Conservation (phyloP, 2,329 filamentous ascomycete species). For the Talaromyces sp. region DNA sequence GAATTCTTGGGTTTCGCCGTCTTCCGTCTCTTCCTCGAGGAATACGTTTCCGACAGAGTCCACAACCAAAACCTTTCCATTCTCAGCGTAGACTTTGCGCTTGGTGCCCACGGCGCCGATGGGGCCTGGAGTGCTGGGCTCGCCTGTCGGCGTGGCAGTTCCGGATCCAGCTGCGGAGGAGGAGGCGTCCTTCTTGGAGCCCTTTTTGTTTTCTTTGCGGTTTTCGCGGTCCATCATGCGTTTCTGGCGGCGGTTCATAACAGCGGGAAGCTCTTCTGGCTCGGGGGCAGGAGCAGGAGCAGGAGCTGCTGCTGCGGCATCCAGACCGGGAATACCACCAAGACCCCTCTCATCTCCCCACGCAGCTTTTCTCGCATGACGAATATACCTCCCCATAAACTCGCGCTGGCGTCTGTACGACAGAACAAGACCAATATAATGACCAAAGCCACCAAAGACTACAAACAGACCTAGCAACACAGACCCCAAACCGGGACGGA, state of each 20-base stretch:
- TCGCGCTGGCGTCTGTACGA: slow-evolving; percentile 85
- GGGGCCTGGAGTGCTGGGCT: slow-evolving; percentile 46
- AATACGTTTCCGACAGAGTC: slow-evolving; percentile 90
- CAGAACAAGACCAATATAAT: slow-evolving; percentile 81
- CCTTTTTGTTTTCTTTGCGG: slow-evolving; percentile 55
- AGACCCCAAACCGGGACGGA: slow-evolving; percentile 81
- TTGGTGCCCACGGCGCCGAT: slow-evolving; percentile 57
- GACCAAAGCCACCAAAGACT: slow-evolving; percentile 74
- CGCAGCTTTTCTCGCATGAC: slow-evolving; percentile 77
- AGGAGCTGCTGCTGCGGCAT: slow-evolving; percentile 26
- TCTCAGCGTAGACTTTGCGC: slow-evolving; percentile 86
- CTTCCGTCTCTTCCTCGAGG: slow-evolving; percentile 84
- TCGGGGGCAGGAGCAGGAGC: slow-evolving; percentile 39
- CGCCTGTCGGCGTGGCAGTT: slow-evolving; percentile 48
- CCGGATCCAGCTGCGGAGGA: slow-evolving; percentile 28
- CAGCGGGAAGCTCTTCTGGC: slow-evolving; percentile 43
- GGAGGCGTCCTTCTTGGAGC: slow-evolving; percentile 16
- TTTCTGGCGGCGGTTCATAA: slow-evolving; percentile 80
- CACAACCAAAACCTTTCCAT: slow-evolving; percentile 90
- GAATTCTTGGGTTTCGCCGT: slow-evolving; percentile 77
- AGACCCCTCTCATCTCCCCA: slow-evolving; percentile 78
- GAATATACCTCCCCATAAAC: slow-evolving; percentile 88
- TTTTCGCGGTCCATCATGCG: slow-evolving; percentile 82
- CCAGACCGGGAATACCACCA: slow-evolving; percentile 62
- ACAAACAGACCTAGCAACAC: slow-evolving; percentile 79